Evolutionary conservation across 1,284 basidiomycete species (phyloP), one percentile per base, ranked within the genome.

Genomic region (Neotropicomus parvogracilis): DNA sequence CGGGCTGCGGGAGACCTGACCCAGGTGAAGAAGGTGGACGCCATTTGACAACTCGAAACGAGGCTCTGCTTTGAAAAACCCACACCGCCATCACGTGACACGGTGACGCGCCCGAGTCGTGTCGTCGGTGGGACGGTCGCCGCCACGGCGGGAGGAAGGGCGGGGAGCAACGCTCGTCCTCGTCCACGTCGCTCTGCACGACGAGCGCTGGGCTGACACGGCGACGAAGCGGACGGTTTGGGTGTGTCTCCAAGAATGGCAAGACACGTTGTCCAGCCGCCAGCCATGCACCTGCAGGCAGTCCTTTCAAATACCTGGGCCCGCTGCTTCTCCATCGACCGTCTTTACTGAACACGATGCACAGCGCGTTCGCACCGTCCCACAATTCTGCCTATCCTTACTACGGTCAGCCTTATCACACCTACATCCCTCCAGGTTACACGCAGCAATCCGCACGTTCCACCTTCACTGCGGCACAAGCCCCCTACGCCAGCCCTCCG

Each of bases 1-100:
- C 90, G 78, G 17, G 88, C 89, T 40, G 89, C 90, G 48, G 93
- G 93, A 46, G 90, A 93, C 62, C 87, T 86, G 63, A 89, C 60
- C 91, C 91, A 95, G 62, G 79, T 78, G 66, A 85, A 74, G 73
- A 95, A 92, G 37, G 82, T 83, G 38, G 87, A 88, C 51, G 88
- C 78, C 88, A 91, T 91, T n/a, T n/a, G n/a, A n/a, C n/a, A n/a
- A n/a, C n/a, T n/a, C n/a, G n/a, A n/a, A n/a, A n/a, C n/a, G n/a
- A n/a, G n/a, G n/a, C n/a, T n/a, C n/a, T n/a, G n/a, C n/a, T n/a
- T n/a, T n/a, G n/a, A n/a, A 27, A 38, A 35, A 48, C 17, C 16
- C 32, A 31, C 24, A 21, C 26, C 32, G 33, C 16, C 14, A 11
- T 58, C 56, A 58, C 56, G 56, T 58, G 56, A 58, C 40, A 26